Evolutionary conservation across 2,329 filamentous ascomycete genomes (phyloP), one percentile per base, ranked within the genome.

Genomic region (Alternaria sp.): DNA sequence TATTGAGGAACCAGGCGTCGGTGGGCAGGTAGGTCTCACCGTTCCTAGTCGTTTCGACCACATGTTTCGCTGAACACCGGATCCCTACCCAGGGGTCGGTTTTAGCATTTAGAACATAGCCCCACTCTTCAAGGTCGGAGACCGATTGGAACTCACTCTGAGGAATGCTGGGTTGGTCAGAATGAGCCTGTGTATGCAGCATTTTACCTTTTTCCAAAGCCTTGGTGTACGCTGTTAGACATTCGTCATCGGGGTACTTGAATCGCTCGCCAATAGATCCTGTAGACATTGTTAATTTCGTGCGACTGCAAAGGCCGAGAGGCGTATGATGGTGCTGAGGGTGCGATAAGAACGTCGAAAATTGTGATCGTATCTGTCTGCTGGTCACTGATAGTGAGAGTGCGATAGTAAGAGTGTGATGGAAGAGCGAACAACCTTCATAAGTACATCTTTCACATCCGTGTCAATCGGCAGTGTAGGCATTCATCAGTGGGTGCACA

Each of bases 401-500:
- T 13, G 21, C 9, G 2, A 17, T 10, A 1, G 13, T 15, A 7
- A 47, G 5, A 40, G 2, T 4, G 36, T 10, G 36, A 40, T 3
- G 15, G 36, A 40, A 17, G 36, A 40, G 36, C 9, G n/a, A 1
- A 40, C 3, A 40, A 1, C 9, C n/a, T 40, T 40, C 1, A 40
- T 40, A 4, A 17, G 2, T 40, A 17, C 15, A 11, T 0, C 36
- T 17, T 40, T 17, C 36, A 40, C 36, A 8, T 40, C 36, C 5
- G 36, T 40, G 36, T 40, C 0, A 40, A 40, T 40, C n/a, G 36
- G 36, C 15, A 40, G 8, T 40, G 36, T 40, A 1, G 8, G 4
- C 2, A 10, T 40, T 10, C 15, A 40, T 1, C 32, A 1, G 32
- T 1, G 0, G 32, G 1, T 40, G 1, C 15, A 40, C 32, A n/a